These are phyloP conservation scores for Ogataea sp. DNA, from an alignment of 805 yeast genomes.

Conservation along the genomic window DNA sequence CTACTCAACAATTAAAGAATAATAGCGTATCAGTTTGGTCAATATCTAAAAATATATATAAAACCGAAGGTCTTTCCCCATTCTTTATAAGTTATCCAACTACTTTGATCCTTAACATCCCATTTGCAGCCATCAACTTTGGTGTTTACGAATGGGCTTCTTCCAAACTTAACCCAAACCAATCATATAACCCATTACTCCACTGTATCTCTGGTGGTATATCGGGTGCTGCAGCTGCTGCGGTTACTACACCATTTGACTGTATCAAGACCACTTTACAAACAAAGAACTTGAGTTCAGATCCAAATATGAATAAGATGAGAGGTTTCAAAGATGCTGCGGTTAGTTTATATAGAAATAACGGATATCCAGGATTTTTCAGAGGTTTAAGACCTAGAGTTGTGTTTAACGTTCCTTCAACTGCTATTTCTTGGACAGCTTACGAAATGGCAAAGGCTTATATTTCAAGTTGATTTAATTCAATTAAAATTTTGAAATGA, in stretches of 20 bases:
- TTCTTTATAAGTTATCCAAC: conserved; percentile 93
- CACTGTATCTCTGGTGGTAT: conserved; percentile 92
- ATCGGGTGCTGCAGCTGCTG: conserved; percentile 94
- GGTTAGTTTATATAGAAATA: conserved; percentile 47
- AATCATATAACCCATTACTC: conserved; percentile 75
- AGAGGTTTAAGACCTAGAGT: conserved; percentile 89
- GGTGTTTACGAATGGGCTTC: conserved; percentile 84
- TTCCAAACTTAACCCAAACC: conserved; percentile 69
- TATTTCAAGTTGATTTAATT: conserved; percentile 17
- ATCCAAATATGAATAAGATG: conserved; percentile 42
- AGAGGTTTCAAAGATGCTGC: conserved; percentile 69
- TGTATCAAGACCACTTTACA: conserved; percentile 89
- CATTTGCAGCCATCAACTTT: conserved; percentile 91
- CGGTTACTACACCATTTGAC: conserved; percentile 89
- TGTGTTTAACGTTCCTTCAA: conserved; percentile 87
- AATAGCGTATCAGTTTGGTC: conserved; percentile 4
- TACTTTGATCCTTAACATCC: conserved; percentile 83
- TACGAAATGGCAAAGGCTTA: conserved; percentile 93
- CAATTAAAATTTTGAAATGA: neutral
- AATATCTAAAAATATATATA: conserved; percentile 38
- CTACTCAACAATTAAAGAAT: neutral
- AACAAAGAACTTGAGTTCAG: conserved; percentile 56
- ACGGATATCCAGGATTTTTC: conserved; percentile 60
- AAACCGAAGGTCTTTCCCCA: conserved; percentile 63
- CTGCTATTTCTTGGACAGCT: conserved; percentile 97